phyloP scores from a whole-genome alignment of 768 basidiomycete species.

The Termitomyces sp. region DNA sequence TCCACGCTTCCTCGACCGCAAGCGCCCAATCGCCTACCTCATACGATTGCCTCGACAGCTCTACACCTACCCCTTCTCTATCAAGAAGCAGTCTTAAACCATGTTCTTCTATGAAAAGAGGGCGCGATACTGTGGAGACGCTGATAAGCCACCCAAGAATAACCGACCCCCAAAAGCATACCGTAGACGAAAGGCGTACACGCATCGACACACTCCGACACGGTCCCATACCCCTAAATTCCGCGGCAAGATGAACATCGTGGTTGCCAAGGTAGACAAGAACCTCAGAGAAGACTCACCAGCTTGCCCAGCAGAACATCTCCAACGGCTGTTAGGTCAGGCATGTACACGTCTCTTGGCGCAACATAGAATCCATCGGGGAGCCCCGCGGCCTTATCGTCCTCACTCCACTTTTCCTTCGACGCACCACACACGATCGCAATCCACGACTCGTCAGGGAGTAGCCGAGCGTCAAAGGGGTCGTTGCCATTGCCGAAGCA shows the following conservation, averaged over 20 bases:
- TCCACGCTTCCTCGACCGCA: constrained; percentile 53
- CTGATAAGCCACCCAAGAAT: neutral
- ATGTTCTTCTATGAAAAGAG: constrained; percentile 77
- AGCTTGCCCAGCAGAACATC: constrained; percentile 78
- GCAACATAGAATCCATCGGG: constrained; percentile 74
- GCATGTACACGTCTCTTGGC: constrained; percentile 76
- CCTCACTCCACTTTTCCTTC: constrained; percentile 43
- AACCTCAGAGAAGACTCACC: constrained; percentile 28
- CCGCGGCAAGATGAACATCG: neutral
- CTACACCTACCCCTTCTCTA: constrained; percentile 61
- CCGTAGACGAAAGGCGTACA: constrained; percentile 77
- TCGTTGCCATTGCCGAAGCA: constrained; percentile 13
- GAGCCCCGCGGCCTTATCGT: constrained; percentile 27
- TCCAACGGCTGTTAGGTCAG: constrained; percentile 66
- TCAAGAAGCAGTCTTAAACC: constrained; percentile 63
- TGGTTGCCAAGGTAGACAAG: neutral
- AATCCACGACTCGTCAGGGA: constrained; percentile 71
- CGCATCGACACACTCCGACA: constrained; percentile 72
- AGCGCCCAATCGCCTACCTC: constrained; percentile 71
- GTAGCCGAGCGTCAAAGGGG: constrained; percentile 30
- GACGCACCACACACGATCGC: constrained; percentile 75
- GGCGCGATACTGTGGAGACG: constrained; percentile 52
- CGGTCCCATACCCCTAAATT: constrained; percentile 71
- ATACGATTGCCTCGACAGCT: constrained; percentile 57
- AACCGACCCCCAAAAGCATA: constrained; percentile 22